Conservation (phyloP, 331 rosid genomes). For the Phaseolus coccineus region DNA sequence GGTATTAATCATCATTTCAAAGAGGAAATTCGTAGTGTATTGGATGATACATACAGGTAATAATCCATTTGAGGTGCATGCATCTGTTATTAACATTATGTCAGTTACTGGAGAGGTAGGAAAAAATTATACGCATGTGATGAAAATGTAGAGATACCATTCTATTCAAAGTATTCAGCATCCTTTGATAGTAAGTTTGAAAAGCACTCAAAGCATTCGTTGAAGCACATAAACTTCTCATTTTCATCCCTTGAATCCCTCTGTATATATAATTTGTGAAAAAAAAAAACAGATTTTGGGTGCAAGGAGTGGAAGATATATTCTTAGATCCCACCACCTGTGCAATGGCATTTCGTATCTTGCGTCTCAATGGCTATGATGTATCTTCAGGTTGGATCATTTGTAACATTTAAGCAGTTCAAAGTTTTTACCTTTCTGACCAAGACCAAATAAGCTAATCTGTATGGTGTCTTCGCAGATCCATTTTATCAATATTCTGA, state of each 20-base stretch:
- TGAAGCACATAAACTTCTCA: conserved; percentile 1
- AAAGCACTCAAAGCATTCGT: not conserved
- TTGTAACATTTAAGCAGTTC: conserved; percentile 30
- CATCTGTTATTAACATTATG: conserved; percentile 22
- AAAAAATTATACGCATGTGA: conserved; percentile 9
- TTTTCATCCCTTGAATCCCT: conserved; percentile 1
- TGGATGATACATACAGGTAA: conserved; percentile 83
- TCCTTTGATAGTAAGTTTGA: not conserved
- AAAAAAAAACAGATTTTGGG: conserved; percentile 65
- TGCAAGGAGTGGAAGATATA: conserved; percentile 71
- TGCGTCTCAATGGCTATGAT: conserved; percentile 75
- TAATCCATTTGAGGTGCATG: conserved; percentile 20
- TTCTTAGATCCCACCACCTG: conserved; percentile 72
- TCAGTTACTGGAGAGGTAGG: conserved; percentile 13
- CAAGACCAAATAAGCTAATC: conserved; percentile 4
- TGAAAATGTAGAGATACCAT: not conserved
- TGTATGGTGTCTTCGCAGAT: conserved; percentile 58
- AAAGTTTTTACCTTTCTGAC: not conserved
- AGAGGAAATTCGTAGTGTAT: conserved; percentile 67
- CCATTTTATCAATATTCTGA: conserved; percentile 65
- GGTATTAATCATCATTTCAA: conserved; percentile 72
- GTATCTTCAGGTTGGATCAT: conserved; percentile 71
- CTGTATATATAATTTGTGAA: conserved; percentile 33
- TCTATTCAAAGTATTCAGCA: conserved; percentile 5
- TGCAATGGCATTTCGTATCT: conserved; percentile 81